Conservation (phyloP, 129 eudicot genomes). For the Saposhnikovia divaricata region DNA sequence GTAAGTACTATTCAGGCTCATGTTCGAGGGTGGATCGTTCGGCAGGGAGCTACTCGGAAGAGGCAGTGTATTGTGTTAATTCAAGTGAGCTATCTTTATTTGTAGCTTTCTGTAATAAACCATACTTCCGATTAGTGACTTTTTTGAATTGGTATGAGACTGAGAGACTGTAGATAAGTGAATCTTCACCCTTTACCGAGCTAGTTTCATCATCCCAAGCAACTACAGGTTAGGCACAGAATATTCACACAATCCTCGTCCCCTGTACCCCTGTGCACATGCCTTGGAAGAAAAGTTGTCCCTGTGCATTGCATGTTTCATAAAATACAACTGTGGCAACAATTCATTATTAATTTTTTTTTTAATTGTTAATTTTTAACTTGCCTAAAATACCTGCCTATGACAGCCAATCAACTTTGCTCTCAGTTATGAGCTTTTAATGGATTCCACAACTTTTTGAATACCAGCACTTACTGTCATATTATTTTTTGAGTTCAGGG, state of each 20-base stretch:
- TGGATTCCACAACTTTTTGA: not conserved
- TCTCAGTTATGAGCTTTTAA: not conserved
- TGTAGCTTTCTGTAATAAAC: not conserved
- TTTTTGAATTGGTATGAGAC: not conserved
- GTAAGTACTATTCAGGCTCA: constrained; percentile 57
- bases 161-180: not conserved
- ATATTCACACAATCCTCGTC: not conserved
- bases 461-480: not conserved
- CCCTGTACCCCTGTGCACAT: not conserved
- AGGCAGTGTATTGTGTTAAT: constrained; percentile 38
- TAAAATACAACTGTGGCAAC: not conserved
- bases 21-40: constrained; percentile 60
- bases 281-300: not conserved
- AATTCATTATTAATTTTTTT: not conserved
- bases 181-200: not conserved
- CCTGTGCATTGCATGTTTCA: not conserved
- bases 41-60: constrained; percentile 29
- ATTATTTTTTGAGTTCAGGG: constrained; percentile 28
- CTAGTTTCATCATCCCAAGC: not conserved
- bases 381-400: not conserved
- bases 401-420: not conserved
- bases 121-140: not conserved
- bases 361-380: not conserved
- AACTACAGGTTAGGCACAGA: not conserved
- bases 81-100: constrained; percentile 46